Conservation (phyloP, 805 yeast species). For the Nadsonia fulvescens region DNA sequence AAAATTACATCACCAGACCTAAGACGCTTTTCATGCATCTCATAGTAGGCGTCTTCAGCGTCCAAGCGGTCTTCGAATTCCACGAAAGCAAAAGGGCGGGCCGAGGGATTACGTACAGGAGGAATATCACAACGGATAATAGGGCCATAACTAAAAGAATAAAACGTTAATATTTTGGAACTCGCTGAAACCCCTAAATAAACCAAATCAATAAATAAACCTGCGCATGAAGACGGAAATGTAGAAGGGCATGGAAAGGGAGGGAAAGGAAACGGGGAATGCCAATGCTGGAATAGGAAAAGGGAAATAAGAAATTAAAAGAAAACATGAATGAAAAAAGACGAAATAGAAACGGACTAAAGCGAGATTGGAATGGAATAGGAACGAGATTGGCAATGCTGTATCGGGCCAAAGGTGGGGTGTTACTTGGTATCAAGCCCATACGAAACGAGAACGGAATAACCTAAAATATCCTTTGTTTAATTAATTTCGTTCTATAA, state of each 20-base stretch:
- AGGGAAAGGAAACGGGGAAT: conserved; percentile 3
- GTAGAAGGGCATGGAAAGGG: conserved; percentile 1
- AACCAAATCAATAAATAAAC: background rate
- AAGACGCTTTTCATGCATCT: conserved; percentile 14
- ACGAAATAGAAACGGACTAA: too few species aligned
- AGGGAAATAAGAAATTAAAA: conserved; percentile 1
- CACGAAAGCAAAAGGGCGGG: conserved; percentile 16
- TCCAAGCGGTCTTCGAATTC: conserved; percentile 17
- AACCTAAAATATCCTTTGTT: too few species aligned
- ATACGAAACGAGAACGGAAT: too few species aligned
- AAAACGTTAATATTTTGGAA: conserved; percentile 1
- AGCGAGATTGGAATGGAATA: too few species aligned
- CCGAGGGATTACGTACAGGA: conserved; percentile 10
- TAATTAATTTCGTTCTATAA: too few species aligned
- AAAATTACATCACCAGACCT: conserved; percentile 13
- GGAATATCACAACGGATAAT: conserved; percentile 17
- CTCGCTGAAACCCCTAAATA: background rate
- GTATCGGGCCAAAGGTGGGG: too few species aligned
- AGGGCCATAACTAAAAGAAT: conserved; percentile 13
- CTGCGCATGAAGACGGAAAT: background rate
- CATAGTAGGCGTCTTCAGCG: conserved; percentile 19
- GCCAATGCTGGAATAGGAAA: background rate
- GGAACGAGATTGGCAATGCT: too few species aligned
- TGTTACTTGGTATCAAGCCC: too few species aligned
- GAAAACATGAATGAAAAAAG: background rate